phyloP scores from a whole-genome alignment of 768 basidiomycete species.

The Suillus bovinus region DNA sequence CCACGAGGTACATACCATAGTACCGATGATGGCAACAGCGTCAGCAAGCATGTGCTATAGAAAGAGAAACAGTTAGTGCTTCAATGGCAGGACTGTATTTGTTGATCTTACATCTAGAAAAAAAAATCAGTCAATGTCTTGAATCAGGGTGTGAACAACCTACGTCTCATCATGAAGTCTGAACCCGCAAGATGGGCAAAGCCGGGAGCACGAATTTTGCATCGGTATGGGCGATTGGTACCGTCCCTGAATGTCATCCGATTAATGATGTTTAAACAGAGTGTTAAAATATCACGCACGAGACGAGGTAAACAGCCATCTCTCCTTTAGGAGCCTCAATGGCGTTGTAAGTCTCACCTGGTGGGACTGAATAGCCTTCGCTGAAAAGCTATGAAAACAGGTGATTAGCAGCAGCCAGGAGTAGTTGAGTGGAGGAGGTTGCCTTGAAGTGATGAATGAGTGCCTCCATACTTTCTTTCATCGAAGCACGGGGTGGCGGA shows the following conservation, averaged over 20 bases:
- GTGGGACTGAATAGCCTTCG: slow-evolving; percentile 95
- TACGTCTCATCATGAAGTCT: slow-evolving; percentile 98
- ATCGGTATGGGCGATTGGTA: slow-evolving; percentile 93
- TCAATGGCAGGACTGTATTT: not conserved
- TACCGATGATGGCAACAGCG: slow-evolving; percentile 96
- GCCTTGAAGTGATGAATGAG: slow-evolving; percentile 99
- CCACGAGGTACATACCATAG: slow-evolving; percentile 65
- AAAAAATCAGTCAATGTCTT: slow-evolving; percentile 12
- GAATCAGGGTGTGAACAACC: slow-evolving; percentile 31
- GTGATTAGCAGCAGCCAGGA: slow-evolving; percentile 5
- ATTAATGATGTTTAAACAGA: slow-evolving; percentile 4
- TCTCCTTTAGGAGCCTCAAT: slow-evolving; percentile 99
- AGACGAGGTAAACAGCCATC: slow-evolving; percentile 98
- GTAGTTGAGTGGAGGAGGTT: not conserved
- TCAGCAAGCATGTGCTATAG: slow-evolving; percentile 86
- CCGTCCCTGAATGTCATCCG: slow-evolving; percentile 62
- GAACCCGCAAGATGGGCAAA: slow-evolving; percentile 95
- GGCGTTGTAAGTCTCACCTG: slow-evolving; percentile 93
- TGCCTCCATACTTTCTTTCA: slow-evolving; percentile 99
- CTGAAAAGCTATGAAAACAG: slow-evolving; percentile 70
- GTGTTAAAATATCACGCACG: slow-evolving; percentile 47
- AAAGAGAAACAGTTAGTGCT: slow-evolving; percentile 17
- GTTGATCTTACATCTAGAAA: slow-evolving; percentile 38
- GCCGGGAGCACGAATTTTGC: slow-evolving; percentile 95
- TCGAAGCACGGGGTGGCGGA: slow-evolving; percentile 92